Percentiles rank a stretch among this genome's conserved stretches.
These are phyloP conservation scores for Vigna trinervia DNA, from an alignment of 306 rosid species.

Conservation along the genomic window DNA sequence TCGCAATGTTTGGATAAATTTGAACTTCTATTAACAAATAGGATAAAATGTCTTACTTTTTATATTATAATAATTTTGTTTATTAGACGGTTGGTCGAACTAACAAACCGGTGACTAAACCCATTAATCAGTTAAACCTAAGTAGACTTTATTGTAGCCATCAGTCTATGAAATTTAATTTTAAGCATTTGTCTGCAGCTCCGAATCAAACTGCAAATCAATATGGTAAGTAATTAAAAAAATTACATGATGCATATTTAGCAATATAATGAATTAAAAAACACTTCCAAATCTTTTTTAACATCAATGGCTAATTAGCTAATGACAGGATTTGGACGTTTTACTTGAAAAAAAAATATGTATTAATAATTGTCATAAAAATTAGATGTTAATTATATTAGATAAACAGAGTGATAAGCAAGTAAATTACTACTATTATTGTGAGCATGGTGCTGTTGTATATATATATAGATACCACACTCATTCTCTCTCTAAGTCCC, in stretches of 20 bases:
- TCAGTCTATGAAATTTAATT: slow-evolving; percentile 6
- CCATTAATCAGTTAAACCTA: background rate
- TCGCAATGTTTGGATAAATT: no score
- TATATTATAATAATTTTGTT: background rate
- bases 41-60: background rate
- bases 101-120: slow-evolving; percentile 28
- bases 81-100: slow-evolving; percentile 10
- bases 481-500: background rate
- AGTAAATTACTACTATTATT: background rate
- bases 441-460: background rate
- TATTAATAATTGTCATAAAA: background rate
- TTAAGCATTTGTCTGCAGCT: background rate
- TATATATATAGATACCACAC: background rate
- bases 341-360: background rate
- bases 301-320: background rate
- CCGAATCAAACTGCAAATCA: background rate
- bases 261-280: no score
- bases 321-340: background rate
- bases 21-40: no score
- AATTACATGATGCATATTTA: background rate
- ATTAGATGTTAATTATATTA: background rate
- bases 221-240: background rate
- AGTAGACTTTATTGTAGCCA: background rate
- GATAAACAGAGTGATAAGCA: background rate
- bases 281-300: no score